Conservation (phyloP, 2,329 filamentous ascomycete genomes). For the Fusarium dlaminii region DNA sequence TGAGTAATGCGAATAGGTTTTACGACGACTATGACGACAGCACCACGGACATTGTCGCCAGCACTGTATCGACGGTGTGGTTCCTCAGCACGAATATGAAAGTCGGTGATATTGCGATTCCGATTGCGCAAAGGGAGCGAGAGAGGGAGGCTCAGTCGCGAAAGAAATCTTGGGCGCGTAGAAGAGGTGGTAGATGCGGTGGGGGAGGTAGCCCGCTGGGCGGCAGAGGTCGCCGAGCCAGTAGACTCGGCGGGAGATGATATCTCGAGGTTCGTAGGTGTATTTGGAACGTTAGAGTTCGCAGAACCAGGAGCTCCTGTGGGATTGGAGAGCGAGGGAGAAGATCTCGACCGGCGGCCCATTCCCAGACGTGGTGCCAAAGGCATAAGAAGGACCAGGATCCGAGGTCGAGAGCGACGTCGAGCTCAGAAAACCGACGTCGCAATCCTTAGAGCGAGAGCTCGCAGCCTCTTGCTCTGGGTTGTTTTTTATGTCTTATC, state of each 20-base stretch:
- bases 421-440: constrained; percentile 31
- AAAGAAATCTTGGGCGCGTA: constrained; percentile 55
- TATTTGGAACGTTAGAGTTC: constrained; percentile 50
- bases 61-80: constrained; percentile 80
- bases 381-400: constrained; percentile 40
- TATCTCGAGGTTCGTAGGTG: constrained; percentile 51
- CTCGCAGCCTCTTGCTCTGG: constrained; percentile 19
- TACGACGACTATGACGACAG: constrained; percentile 75
- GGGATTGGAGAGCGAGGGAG: constrained; percentile 51
- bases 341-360: constrained; percentile 42
- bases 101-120: constrained; percentile 76
- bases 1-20: constrained; percentile 83
- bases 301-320: constrained; percentile 49
- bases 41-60: constrained; percentile 78
- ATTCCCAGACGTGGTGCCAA: constrained; percentile 43
- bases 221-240: constrained; percentile 47
- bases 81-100: constrained; percentile 79
- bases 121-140: constrained; percentile 60
- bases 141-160: constrained; percentile 62
- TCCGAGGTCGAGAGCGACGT: constrained; percentile 38
- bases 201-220: constrained; percentile 34
- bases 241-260: constrained; percentile 46
- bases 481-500: constrained; percentile 4
- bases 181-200: constrained; percentile 38
- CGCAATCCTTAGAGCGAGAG: constrained; percentile 30